Percentiles rank a stretch among this genome's conserved stretches.
Conservation (phyloP, 148 eudicot species). For the Nepenthes gracilis region DNA sequence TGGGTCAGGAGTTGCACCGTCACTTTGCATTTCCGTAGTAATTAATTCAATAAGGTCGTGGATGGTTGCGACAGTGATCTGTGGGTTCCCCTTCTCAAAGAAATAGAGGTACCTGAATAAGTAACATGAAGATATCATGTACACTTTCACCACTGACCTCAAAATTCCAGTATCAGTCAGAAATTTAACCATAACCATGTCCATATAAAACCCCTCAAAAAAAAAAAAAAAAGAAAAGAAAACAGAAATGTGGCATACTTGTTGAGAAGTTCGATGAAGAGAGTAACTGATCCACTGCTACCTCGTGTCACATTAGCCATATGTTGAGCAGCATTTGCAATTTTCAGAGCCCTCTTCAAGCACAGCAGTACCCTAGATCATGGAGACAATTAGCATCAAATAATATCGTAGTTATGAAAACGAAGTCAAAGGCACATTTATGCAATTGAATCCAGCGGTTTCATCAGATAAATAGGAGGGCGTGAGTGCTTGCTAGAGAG, state of each 20-base stretch:
- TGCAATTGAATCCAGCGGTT: no score
- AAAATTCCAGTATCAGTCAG: no score
- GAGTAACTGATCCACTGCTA: constrained; percentile 69
- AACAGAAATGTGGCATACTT: constrained; percentile 45
- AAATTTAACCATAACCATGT: background rate
- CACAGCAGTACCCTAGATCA: constrained; percentile 80
- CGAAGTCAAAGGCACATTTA: background rate
- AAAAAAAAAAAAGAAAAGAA: background rate
- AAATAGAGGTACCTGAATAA: constrained; percentile 78
- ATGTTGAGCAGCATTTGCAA: constrained; percentile 95
- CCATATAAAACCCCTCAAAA: background rate
- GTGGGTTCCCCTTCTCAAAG: constrained; percentile 88
- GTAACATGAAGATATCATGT: background rate
- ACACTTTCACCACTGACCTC: no score
- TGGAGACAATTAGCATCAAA: constrained; percentile 4
- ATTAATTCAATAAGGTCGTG: constrained; percentile 78
- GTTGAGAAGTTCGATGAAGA: constrained; percentile 91
- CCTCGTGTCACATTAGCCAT: constrained; percentile 93
- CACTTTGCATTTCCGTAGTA: constrained; percentile 73
- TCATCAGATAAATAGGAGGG: no score
- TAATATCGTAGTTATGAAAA: background rate
- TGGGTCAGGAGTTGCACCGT: constrained; percentile 54
- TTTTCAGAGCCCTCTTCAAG: constrained; percentile 89
- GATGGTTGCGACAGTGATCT: constrained; percentile 67
- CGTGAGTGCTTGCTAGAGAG: no score